Evolutionary conservation across 2,329 filamentous ascomycete genomes (phyloP), one percentile per base, ranked within the genome.

Genomic region (Neonectria faginata): DNA sequence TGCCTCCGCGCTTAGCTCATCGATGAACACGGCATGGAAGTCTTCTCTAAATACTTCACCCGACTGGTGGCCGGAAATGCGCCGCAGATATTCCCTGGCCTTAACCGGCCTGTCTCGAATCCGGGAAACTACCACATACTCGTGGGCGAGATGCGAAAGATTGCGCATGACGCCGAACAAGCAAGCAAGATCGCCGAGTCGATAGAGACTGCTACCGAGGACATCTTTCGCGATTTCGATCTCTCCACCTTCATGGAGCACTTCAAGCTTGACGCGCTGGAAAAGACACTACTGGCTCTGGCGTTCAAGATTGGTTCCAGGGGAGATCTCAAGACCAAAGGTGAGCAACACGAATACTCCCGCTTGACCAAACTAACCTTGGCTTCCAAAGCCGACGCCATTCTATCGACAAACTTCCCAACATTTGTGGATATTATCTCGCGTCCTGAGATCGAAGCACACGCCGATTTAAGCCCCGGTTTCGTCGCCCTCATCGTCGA

Each of bases 1-100:
- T 33, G 16, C 31, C 51, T 47, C 42, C 25, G 11, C 52, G 44
- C 44, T 51, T 61, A 97, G 92, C 90, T 98, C 79, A 91, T 98
- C 83, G 91, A 97, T 88, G 94, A 95, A 76, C 91, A 97, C 94
- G 94, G 94, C 78, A 99, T 99, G 95, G 97, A 99, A 86, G 94
- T 97, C 78, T 97, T 94, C 79, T 90, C 93, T 66, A 97, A 94
- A 84, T 97, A 96, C 81, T 97, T 99, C 81, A 91, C 93, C 80
- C 93, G 95, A 81, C 86, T 98, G 78, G 89, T 99, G 77, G 92
- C 91, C 80, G 91, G 91, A 82, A 97, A 97, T 89, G 93, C 94
- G 74, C 84, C 91, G 68, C 91, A 96, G 76, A 96, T 99, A 78
- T 98, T 98, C 78, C 91, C 93, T 56, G 89, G 91, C 68, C 84